A percentile compares a stretch with the other conserved stretches of the same genome.
phyloP scores from a whole-genome alignment of 164 flowering plant genomes.

The Piper betle region DNA sequence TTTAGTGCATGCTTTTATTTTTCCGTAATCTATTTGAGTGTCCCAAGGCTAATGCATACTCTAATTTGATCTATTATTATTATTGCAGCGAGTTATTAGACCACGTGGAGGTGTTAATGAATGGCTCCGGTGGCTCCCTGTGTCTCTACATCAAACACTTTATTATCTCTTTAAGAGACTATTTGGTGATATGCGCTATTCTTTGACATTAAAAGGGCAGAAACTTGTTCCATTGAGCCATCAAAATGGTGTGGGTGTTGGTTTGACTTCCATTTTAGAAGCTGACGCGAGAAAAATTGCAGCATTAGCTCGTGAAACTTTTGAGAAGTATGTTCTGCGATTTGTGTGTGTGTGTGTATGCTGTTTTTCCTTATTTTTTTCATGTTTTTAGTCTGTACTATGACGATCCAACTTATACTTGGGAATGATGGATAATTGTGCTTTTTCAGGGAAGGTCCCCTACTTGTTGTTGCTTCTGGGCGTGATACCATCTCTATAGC shows the following conservation, averaged over 20 bases:
- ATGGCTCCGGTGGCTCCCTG: slow-evolving; percentile 86
- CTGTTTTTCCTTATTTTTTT: neutral
- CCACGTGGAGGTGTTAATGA: slow-evolving; percentile 85
- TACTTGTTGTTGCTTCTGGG: slow-evolving; percentile 89
- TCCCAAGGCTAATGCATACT: neutral
- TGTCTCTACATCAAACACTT: slow-evolving; percentile 53
- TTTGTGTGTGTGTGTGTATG: neutral
- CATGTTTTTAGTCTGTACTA: neutral
- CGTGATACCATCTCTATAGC: slow-evolving; percentile 81
- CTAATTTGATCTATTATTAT: neutral
- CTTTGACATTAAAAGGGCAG: slow-evolving; percentile 14
- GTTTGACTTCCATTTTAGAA: slow-evolving; percentile 52
- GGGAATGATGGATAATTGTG: neutral
- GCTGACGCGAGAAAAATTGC: slow-evolving; percentile 73
- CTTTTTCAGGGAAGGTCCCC: slow-evolving; percentile 73
- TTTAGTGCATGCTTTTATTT: too few species aligned
- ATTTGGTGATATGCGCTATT: slow-evolving; percentile 16
- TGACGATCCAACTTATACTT: neutral
- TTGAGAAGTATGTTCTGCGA: slow-evolving; percentile 46
- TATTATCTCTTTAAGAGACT: slow-evolving; percentile 40
- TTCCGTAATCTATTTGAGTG: too few species aligned
- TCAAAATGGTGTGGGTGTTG: slow-evolving; percentile 32
- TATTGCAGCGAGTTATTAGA: slow-evolving; percentile 68
- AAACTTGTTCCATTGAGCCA: slow-evolving; percentile 21
- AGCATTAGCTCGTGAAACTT: slow-evolving; percentile 58